Percentiles rank a stretch among this genome's conserved stretches.
These are phyloP conservation scores for Macrocybe gigantea DNA, from an alignment of 768 basidiomycete genomes.

Conservation along the genomic window DNA sequence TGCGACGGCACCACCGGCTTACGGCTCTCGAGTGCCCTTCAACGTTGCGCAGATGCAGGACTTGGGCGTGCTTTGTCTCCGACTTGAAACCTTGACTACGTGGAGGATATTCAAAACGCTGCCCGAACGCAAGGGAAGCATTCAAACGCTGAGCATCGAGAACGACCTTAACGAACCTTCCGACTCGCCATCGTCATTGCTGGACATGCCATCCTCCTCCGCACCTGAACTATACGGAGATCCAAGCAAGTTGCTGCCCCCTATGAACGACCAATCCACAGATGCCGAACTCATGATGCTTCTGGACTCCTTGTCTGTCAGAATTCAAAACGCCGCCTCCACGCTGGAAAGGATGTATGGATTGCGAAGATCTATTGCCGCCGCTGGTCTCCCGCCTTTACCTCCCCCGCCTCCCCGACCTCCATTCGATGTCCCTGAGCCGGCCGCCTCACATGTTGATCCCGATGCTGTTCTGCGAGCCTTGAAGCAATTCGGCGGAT, in stretches of 20 bases:
- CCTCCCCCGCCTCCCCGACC: too few relatives aligned
- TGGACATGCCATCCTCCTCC: conserved; percentile 8
- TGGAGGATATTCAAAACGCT: conserved; percentile 50
- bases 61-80: conserved; percentile 66
- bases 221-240: conserved; percentile 47
- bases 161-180: conserved; percentile 12
- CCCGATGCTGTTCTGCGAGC: conserved; percentile 27
- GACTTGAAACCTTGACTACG: conserved; percentile 72
- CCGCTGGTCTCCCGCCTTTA: not conserved
- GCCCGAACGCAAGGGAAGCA: conserved; percentile 40
- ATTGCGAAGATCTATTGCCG: not conserved
- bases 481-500: conserved; percentile 27
- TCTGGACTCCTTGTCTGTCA: conserved; percentile 68
- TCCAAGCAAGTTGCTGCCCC: conserved; percentile 59
- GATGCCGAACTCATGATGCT: conserved; percentile 69
- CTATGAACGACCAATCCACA: conserved; percentile 60
- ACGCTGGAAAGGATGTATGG: conserved; percentile 23
- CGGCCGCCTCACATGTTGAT: conserved; percentile 10
- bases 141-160: conserved; percentile 25
- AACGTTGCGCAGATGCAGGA: conserved; percentile 70
- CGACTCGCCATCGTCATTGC: too few relatives aligned
- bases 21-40: conserved; percentile 55
- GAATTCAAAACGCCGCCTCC: conserved; percentile 70
- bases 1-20: conserved; percentile 24
- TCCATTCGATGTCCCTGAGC: conserved; percentile 7